Percentiles rank a stretch among this genome's conserved stretches.
phyloP scores from a whole-genome alignment of 2,329 filamentous ascomycete genomes.

The Pezizomycotina sp. region DNA sequence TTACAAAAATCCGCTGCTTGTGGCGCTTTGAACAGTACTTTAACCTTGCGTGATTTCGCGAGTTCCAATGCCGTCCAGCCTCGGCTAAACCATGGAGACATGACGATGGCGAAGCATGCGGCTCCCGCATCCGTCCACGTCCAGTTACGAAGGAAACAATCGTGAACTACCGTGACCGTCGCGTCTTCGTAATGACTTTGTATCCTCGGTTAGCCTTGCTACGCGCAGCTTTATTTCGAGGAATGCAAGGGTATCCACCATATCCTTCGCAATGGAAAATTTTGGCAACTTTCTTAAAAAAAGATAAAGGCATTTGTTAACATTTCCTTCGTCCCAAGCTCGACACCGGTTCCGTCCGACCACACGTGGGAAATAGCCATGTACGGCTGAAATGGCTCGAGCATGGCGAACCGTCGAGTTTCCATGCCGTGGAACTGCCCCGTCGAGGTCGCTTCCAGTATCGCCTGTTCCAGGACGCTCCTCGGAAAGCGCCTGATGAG shows the following conservation, averaged over 20 bases:
- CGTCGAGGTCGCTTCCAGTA: too few relatives aligned
- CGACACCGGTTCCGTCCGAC: conserved; percentile 26
- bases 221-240: conserved; percentile 15
- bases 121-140: conserved; percentile 21
- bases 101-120: conserved; percentile 22
- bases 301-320: conserved; percentile 25
- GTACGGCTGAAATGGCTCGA: conserved; percentile 26
- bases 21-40: conserved; percentile 11
- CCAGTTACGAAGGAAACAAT: conserved; percentile 15
- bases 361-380: conserved; percentile 27
- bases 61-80: conserved; percentile 25
- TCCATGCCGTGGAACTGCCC: conserved; percentile 4
- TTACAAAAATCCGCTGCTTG: conserved; percentile 5
- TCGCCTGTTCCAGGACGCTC: too few relatives aligned
- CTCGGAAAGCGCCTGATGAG: too few relatives aligned
- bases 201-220: conserved; percentile 22
- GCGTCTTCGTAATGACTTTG: conserved; percentile 25
- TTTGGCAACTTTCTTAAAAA: conserved; percentile 21
- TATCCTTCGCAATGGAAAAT: conserved; percentile 22
- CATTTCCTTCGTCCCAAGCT: conserved; percentile 19
- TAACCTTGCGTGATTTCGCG: conserved; percentile 19
- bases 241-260: conserved; percentile 27
- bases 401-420: conserved; percentile 1
- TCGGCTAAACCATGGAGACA: conserved; percentile 25
- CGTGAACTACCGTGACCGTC: conserved; percentile 21